Evolutionary conservation across 1,139 yeast genomes (phyloP).

Genomic region (Lodderomyces jiufengensis): DNA sequence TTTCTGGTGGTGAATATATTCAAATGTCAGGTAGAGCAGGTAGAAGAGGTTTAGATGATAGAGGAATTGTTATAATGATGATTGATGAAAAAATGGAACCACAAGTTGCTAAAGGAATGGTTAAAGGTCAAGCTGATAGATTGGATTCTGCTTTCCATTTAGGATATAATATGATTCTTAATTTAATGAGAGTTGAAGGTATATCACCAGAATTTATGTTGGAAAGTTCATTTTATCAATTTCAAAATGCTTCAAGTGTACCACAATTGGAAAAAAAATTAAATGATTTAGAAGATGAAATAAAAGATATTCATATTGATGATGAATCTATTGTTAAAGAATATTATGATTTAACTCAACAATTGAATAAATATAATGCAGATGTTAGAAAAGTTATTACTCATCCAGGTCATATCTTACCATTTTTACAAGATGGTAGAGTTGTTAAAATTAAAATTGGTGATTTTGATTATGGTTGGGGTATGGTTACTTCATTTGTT

Average conservation of each 20-base stretch:
- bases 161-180: slow-evolving; percentile 95
- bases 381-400: slow-evolving; percentile 84
- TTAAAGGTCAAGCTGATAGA: slow-evolving; percentile 95
- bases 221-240: slow-evolving; percentile 90
- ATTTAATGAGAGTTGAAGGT: slow-evolving; percentile 94
- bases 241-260: slow-evolving; percentile 87
- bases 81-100: slow-evolving; percentile 99
- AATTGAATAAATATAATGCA: slow-evolving; percentile 63
- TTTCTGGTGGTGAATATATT: slow-evolving; percentile 97
- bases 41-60: slow-evolving; percentile 97
- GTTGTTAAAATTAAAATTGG: slow-evolving; percentile 64
- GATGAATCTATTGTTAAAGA: slow-evolving; percentile 75
- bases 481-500: slow-evolving; percentile 72
- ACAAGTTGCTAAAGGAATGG: slow-evolving; percentile 98
- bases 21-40: slow-evolving; percentile 99
- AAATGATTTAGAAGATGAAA: slow-evolving; percentile 47
- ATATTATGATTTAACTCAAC: slow-evolving; percentile 76
- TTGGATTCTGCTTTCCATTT: slow-evolving; percentile 94
- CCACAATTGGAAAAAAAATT: slow-evolving; percentile 75
- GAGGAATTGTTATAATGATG: slow-evolving; percentile 99
- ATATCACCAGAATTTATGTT: slow-evolving; percentile 97
- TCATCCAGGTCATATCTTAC: slow-evolving; percentile 83
- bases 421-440: slow-evolving; percentile 87
- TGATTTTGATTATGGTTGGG: slow-evolving; percentile 85
- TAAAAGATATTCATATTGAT: slow-evolving; percentile 53